Base-by-base conservation (phyloP, 495 filamentous ascomycete genomes). In the Aspergillus funiculosus region DNA sequence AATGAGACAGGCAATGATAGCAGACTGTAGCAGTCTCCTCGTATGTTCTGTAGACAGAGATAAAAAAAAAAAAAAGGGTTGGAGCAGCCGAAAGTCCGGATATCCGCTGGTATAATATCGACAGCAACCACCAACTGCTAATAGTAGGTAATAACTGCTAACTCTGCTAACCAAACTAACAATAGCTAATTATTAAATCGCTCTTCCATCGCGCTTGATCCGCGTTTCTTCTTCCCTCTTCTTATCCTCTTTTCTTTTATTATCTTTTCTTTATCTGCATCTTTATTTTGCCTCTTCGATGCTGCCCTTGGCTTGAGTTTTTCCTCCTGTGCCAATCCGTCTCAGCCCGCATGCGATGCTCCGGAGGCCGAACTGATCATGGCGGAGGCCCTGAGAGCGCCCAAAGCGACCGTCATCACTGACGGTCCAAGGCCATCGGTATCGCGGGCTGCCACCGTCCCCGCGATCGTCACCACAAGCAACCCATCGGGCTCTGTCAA, bases 371-470 rank as follows among this genome's bases (percentile, higher is more conserved):
- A 36, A 42, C 26, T 28, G 43, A 58, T 48, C 43, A 64, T 64
- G 61, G 51, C 59, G 48, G 57, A 59, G 59, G 58, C 36, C 56
- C 51, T 47, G 54, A 54, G 47, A 50, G 47, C 48, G 39, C 41
- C 47, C 46, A 50, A 54, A 42, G 54, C 44, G 35, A n/a, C n/a
- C n/a, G n/a, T n/a, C n/a, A n/a, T n/a, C n/a, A n/a, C n/a, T n/a
- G 52, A 57, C 39, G 43, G 22, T 37, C 46, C 25, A 44, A 27
- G 46, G 37, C 47, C 46, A 27, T 51, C 53, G 42, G 50, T 45
- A 21, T 50, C 48, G 37, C 55, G 52, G 47, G 43, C 50, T 46
- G 41, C 44, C 32, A 43, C 45, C 5, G 22, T 56, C 39, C 47
- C 57, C 54, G 52, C 56, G 48, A 52, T 53, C 40, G 24, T 57